A percentile compares a stretch with the other conserved stretches of the same genome.
Conservation (phyloP, 495 filamentous ascomycete species). For the Cercophora sp. region DNA sequence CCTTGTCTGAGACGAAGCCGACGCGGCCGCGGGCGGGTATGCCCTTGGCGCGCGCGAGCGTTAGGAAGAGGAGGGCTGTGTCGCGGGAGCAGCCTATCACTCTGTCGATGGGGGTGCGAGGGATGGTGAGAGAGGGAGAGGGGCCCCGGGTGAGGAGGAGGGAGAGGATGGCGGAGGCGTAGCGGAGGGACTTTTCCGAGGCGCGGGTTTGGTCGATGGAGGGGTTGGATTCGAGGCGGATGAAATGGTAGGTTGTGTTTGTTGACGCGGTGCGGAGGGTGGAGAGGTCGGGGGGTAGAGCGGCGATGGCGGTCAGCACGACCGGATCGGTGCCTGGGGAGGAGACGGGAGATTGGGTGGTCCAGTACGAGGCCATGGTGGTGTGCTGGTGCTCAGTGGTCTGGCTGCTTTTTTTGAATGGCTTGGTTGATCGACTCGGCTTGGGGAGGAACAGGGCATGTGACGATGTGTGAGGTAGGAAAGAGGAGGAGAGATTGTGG, state of each 20-base stretch:
- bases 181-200: neutral
- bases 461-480: too few species aligned
- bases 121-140: neutral
- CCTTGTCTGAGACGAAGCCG: neutral
- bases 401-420: neutral
- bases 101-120: neutral
- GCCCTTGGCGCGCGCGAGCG: neutral
- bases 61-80: neutral
- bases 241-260: neutral
- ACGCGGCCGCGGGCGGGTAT: neutral
- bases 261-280: neutral
- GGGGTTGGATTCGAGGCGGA: neutral
- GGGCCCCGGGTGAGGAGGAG: neutral
- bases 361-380: neutral
- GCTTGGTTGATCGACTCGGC: too few species aligned
- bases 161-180: neutral
- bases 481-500: neutral
- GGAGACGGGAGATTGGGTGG: neutral
- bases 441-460: too few species aligned
- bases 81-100: neutral
- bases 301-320: neutral
- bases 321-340: neutral
- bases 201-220: neutral
- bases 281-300: neutral
- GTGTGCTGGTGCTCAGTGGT: neutral